phyloP scores from a whole-genome alignment of 202 grass and related monocot species.

The Zizania palustris region DNA sequence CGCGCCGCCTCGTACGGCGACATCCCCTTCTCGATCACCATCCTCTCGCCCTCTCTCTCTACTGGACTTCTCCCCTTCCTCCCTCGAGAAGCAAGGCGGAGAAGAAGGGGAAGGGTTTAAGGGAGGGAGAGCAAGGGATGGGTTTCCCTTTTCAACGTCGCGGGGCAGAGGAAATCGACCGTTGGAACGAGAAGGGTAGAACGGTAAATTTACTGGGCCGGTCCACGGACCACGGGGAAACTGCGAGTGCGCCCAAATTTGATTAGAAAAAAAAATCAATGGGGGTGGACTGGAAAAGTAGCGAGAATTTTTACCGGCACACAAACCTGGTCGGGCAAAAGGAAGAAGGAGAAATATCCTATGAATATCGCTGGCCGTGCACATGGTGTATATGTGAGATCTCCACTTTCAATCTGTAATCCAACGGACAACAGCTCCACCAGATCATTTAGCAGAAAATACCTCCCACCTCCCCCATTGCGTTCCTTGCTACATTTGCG shows the following conservation, averaged over 20 bases:
- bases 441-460: too few relatives aligned
- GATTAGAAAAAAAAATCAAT: too few relatives aligned
- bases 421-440: too few relatives aligned
- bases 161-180: slow-evolving; percentile 43
- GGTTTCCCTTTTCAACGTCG: slow-evolving; percentile 32
- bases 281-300: background rate
- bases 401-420: too few relatives aligned
- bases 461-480: too few relatives aligned
- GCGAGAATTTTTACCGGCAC: background rate
- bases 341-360: too few relatives aligned
- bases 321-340: too few relatives aligned
- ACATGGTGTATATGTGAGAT: too few relatives aligned
- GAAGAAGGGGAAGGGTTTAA: slow-evolving; percentile 43
- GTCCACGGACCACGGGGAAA: background rate
- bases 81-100: background rate
- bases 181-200: slow-evolving; percentile 44
- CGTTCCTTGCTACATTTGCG: too few relatives aligned
- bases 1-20: slow-evolving; percentile 73
- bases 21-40: slow-evolving; percentile 23
- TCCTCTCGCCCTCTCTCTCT: background rate
- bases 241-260: background rate
- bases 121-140: background rate
- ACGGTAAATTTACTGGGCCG: slow-evolving; percentile 15
- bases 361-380: too few relatives aligned
- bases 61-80: background rate